Percentiles rank a stretch among this genome's conserved stretches.
phyloP scores from a whole-genome alignment of 192 early-diverging fungal genomes.

The Chytriomyces sp. region DNA sequence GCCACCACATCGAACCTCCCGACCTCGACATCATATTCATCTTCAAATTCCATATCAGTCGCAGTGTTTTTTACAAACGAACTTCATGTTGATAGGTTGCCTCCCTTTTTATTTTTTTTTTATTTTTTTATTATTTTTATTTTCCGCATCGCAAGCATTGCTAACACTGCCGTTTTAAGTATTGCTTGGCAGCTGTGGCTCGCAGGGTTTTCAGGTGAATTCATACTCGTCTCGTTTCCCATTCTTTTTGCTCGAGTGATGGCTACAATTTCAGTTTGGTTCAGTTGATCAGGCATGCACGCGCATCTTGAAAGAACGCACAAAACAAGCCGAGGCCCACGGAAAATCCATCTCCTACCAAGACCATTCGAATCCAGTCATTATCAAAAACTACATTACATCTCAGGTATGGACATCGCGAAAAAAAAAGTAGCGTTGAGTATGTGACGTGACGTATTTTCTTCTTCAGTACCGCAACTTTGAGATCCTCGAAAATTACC shows the following conservation, averaged over 20 bases:
- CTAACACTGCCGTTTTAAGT: not conserved
- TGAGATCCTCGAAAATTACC: constrained; percentile 53
- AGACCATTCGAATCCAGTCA: constrained; percentile 2
- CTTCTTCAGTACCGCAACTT: constrained; percentile 54
- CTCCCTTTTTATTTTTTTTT: not conserved
- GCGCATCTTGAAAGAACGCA: constrained; percentile 12
- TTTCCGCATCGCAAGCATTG: too few species aligned
- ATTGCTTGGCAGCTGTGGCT: constrained; percentile 29
- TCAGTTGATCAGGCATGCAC: constrained; percentile 40
- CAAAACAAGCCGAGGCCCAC: not conserved
- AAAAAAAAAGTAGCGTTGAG: too few species aligned
- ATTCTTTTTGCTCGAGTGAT: too few species aligned
- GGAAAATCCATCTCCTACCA: not conserved
- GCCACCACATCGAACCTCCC: not conserved
- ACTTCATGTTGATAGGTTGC: constrained; percentile 34
- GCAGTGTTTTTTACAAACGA: constrained; percentile 17
- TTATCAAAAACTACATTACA: constrained; percentile 36
- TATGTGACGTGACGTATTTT: not conserved
- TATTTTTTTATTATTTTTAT: not conserved
- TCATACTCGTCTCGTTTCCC: too few species aligned
- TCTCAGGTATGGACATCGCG: constrained; percentile 31
- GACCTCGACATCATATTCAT: not conserved
- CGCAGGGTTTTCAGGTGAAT: constrained; percentile 11
- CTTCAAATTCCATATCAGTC: not conserved
- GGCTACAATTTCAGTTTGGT: not conserved